phyloP scores from a whole-genome alignment of 495 filamentous ascomycete species.

The Aspergillus kassunensis region DNA sequence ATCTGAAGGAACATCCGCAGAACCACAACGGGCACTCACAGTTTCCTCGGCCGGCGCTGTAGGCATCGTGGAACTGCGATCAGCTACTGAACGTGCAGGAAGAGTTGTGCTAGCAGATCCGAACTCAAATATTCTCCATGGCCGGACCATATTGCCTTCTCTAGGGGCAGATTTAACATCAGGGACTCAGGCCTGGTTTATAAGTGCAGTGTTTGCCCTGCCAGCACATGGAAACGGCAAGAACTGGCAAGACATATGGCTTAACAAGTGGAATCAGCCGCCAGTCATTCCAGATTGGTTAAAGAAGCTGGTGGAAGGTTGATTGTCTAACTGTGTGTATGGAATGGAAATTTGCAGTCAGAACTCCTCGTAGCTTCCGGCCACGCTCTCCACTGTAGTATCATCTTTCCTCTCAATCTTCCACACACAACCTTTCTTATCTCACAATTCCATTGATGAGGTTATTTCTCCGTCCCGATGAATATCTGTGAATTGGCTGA shows the following conservation, averaged over 20 bases:
- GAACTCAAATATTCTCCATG: constrained; percentile 71
- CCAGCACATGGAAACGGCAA: constrained; percentile 25
- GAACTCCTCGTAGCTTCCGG: neutral
- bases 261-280: constrained; percentile 44
- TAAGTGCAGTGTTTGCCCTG: constrained; percentile 47
- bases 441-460: too few species aligned
- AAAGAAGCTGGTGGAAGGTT: constrained; percentile 36
- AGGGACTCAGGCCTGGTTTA: constrained; percentile 42
- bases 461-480: too few species aligned
- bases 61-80: constrained; percentile 60
- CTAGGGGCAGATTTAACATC: constrained; percentile 38
- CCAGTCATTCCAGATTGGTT: constrained; percentile 55
- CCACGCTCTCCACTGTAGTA: too few species aligned
- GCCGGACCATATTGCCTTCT: constrained; percentile 65
- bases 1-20: constrained; percentile 54
- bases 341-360: neutral
- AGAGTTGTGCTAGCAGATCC: constrained; percentile 68
- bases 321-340: neutral
- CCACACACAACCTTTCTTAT: too few species aligned
- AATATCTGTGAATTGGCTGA: too few species aligned
- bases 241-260: constrained; percentile 21
- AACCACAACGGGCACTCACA: constrained; percentile 52
- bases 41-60: constrained; percentile 64
- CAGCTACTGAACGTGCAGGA: constrained; percentile 41
- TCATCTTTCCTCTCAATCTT: too few species aligned